Evolutionary conservation across 116 monocot genomes (phyloP).

Genomic region (Trichopus zeylanicus): DNA sequence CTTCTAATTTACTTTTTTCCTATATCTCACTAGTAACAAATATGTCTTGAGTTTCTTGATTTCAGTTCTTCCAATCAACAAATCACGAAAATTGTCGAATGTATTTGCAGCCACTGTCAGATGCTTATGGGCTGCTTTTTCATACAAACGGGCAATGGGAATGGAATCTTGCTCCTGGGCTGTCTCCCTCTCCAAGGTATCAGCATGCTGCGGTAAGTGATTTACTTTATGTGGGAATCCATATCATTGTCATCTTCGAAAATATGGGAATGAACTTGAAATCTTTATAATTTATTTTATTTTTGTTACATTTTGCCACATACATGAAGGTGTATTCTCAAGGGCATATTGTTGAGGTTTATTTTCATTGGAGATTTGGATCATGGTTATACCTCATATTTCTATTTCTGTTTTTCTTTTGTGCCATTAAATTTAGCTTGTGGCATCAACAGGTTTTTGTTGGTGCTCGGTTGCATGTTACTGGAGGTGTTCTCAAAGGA

Average conservation of each 20-base stretch:
- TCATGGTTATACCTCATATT: no score
- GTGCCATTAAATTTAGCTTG: no score
- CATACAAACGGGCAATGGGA: constrained; percentile 98
- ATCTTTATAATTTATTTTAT: constrained; percentile 6
- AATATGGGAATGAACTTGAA: not conserved
- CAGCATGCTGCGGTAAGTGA: constrained; percentile 88
- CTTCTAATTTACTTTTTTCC: no score
- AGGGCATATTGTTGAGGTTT: no score
- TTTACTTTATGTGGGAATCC: not conserved
- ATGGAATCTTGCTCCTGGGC: constrained; percentile 94
- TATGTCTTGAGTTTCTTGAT: no score
- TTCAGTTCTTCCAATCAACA: not conserved
- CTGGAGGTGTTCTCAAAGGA: constrained; percentile 88
- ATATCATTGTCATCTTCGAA: not conserved
- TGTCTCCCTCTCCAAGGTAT: constrained; percentile 88
- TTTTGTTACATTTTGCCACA: no score
- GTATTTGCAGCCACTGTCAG: constrained; percentile 58
- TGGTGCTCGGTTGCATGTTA: constrained; percentile 92
- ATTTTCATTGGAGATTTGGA: no score
- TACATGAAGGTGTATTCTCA: no score
- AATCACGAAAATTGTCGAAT: not conserved
- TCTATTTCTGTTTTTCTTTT: no score
- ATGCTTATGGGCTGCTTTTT: constrained; percentile 89
- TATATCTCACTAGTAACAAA: no score
- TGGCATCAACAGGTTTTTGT: constrained; percentile 96